Evolutionary conservation across 2,329 filamentous ascomycete species (phyloP), one percentile per base, ranked within the genome.

Genomic region (Aspergillus ruber): DNA sequence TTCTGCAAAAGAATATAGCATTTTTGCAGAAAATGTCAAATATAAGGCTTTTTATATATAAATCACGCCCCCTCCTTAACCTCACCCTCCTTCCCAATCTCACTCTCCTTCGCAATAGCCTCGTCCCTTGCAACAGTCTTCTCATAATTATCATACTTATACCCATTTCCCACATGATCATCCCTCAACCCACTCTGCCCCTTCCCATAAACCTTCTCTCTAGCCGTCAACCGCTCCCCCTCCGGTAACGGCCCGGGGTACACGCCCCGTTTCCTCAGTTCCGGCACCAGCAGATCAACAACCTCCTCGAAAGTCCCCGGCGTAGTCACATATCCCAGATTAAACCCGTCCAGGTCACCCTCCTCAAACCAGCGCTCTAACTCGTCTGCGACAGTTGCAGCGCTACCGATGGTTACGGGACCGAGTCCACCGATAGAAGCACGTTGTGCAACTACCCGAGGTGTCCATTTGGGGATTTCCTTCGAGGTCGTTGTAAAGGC

Each of bases 161-260:
- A 85, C 52, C 56, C 63, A 43, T 74, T 78, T 1, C 81, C 83
- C 0, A 70, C 58, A 61, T 85, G 83, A 61, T 85, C 82, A 52
- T 69, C 69, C 33, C 81, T 70, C 49, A 85, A 58, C 12, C 73
- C 68, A 5, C 64, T 72, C 60, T 84, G 81, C 0, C 82, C 82
- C 50, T 70, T 71, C 0, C 81, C 81, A 60, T 83, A 84, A 0
- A 84, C 67, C 64, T 78, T 84, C 64, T 85, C 82, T 15, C 81
- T 67, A 0, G 75, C 74, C 2, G 78, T 81, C 21, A 77, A 46
- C 15, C 51, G 46, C 7, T 48, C 57, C 18, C 51, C 44, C 6
- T 47, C 57, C 13, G 41, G 39, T n/a, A 59, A 55, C 13, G 70
- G 66, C 23, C 71, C 67, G 4, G 68, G 61, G 47, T 73, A 73